phyloP scores from a whole-genome alignment of 2,329 filamentous ascomycete species.

The Fusarium nurragi region DNA sequence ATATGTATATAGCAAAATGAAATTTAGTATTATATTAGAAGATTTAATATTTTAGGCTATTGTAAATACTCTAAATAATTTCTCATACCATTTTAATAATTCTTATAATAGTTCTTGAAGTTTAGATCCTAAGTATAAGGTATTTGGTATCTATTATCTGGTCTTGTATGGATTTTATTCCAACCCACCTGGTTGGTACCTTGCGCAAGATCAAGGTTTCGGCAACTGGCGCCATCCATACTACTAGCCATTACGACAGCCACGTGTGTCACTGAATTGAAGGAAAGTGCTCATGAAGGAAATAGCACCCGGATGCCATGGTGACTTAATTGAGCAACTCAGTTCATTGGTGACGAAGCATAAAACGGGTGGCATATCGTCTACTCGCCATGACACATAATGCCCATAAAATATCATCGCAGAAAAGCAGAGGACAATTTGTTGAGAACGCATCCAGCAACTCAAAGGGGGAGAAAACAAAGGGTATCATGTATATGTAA shows the following conservation, averaged over 20 bases:
- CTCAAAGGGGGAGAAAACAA: background rate
- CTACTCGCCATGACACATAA: background rate
- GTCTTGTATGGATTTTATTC: no score
- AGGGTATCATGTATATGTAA: conserved; percentile 17
- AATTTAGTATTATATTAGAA: no score
- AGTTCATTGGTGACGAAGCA: background rate
- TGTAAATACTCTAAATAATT: no score
- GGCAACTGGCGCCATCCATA: conserved; percentile 8
- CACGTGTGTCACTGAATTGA: background rate
- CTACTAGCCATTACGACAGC: background rate
- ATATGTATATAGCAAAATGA: no score
- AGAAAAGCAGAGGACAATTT: background rate
- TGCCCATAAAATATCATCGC: background rate
- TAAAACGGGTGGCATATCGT: background rate
- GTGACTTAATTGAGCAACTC: no score
- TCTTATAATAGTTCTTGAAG: no score
- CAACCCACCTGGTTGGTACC: no score
- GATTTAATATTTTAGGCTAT: no score
- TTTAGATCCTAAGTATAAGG: no score
- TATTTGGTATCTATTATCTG: no score
- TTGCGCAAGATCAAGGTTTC: conserved; percentile 12
- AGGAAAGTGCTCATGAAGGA: background rate
- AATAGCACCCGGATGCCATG: no score
- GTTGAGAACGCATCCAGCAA: background rate
- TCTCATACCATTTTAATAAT: no score